phyloP scores from a whole-genome alignment of 2,329 filamentous ascomycete genomes.

The Leptographium wingfieldii region DNA sequence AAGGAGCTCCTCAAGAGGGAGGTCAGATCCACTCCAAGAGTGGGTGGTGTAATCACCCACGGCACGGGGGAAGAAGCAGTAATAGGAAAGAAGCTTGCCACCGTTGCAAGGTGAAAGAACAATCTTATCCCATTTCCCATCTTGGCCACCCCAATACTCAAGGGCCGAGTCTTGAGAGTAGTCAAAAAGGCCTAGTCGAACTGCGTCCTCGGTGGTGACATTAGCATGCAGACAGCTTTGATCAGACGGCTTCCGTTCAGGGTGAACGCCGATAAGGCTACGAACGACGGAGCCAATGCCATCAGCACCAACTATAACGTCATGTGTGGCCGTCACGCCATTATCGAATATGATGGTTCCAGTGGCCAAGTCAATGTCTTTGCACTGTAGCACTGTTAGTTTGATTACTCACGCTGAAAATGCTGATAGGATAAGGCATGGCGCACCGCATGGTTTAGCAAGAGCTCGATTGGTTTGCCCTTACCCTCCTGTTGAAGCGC shows the following conservation, averaged over 20 bases:
- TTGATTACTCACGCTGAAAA: background rate
- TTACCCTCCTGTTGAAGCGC: constrained; percentile 40
- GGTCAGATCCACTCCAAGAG: constrained; percentile 26
- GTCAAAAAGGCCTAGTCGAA: constrained; percentile 46
- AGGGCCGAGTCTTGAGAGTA: constrained; percentile 48
- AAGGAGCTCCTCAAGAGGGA: constrained; percentile 41
- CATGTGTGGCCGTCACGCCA: constrained; percentile 35
- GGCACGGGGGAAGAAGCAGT: constrained; percentile 54
- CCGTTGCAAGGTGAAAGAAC: constrained; percentile 57
- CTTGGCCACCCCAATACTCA: constrained; percentile 59
- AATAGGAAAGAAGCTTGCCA: constrained; percentile 41
- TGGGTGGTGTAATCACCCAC: constrained; percentile 49
- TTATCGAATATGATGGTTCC: constrained; percentile 41
- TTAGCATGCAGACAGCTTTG: constrained; percentile 54
- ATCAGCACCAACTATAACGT: constrained; percentile 51
- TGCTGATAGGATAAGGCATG: background rate
- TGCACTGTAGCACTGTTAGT: constrained; percentile 7
- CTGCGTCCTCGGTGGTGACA: constrained; percentile 47
- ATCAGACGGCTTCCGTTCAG: constrained; percentile 45
- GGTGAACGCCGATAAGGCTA: constrained; percentile 47
- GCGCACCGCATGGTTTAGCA: constrained; percentile 41
- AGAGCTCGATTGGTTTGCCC: constrained; percentile 38
- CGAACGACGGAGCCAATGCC: constrained; percentile 56
- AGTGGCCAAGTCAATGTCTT: constrained; percentile 37
- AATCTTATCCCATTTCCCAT: constrained; percentile 46